phyloP scores from a whole-genome alignment of 768 basidiomycete species.

The Trichaptum fuscoviolaceum region DNA sequence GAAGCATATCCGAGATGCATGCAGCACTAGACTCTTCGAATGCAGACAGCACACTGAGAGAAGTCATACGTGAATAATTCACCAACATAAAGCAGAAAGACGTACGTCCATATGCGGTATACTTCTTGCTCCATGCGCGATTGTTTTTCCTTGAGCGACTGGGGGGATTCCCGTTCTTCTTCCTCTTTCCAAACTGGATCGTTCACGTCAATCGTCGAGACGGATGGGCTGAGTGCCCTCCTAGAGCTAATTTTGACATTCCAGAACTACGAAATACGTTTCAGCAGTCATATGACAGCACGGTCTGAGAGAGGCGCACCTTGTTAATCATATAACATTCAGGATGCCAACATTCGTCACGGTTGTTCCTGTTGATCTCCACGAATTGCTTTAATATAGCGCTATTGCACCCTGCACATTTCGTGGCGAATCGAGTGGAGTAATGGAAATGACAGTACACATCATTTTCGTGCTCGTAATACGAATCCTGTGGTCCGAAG shows the following conservation, averaged over 20 bases:
- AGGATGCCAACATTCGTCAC: slow-evolving; percentile 99
- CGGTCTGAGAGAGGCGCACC: slow-evolving; percentile 38
- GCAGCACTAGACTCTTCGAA: slow-evolving; percentile 99
- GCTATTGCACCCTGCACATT: slow-evolving; percentile 95
- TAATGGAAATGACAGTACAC: slow-evolving; percentile 99
- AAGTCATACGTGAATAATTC: slow-evolving; percentile 12
- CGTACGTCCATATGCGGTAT: slow-evolving; percentile 97
- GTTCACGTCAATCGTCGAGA: slow-evolving; percentile 46
- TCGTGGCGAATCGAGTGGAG: slow-evolving; percentile 96
- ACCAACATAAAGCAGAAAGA: slow-evolving; percentile 18
- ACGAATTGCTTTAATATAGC: slow-evolving; percentile 99
- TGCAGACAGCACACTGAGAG: slow-evolving; percentile 78
- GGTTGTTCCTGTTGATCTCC: slow-evolving; percentile 97
- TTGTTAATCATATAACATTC: slow-evolving; percentile 99
- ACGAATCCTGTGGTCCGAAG: slow-evolving; percentile 97
- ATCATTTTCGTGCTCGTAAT: slow-evolving; percentile 97
- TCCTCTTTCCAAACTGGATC: slow-evolving; percentile 65
- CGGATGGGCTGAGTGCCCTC: slow-evolving; percentile 54
- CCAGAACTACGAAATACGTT: slow-evolving; percentile 70
- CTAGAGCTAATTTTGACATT: slow-evolving; percentile 90
- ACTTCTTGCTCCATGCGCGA: slow-evolving; percentile 95
- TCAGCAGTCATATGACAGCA: slow-evolving; percentile 4
- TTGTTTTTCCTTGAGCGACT: slow-evolving; percentile 84
- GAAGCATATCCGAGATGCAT: slow-evolving; percentile 97
- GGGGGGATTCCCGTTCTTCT: slow-evolving; percentile 73